These are phyloP conservation scores for Forsythia viridissima DNA, from an alignment of 257 asterid species.

Conservation along the genomic window DNA sequence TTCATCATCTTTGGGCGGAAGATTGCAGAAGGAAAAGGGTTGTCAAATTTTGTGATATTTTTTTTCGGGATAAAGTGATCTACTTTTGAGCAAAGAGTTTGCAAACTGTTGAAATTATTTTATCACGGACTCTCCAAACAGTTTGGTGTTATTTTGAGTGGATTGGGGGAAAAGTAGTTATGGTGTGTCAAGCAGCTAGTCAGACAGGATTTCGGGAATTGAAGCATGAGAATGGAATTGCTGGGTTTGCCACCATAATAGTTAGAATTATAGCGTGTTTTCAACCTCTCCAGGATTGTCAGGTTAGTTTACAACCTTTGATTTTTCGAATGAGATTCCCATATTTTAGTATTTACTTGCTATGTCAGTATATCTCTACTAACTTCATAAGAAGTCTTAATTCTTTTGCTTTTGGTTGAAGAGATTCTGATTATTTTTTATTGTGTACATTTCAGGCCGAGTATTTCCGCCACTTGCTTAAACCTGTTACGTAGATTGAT, in stretches of 20 bases:
- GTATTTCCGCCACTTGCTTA: conserved; percentile 86
- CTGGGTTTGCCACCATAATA: conserved; percentile 81
- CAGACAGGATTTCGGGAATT: conserved; percentile 95
- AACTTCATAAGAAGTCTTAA: conserved; percentile 15
- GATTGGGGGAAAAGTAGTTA: conserved; percentile 76
- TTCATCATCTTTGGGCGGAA: conserved; percentile 19
- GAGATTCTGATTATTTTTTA: conserved; percentile 24
- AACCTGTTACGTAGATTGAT: conserved; percentile 90
- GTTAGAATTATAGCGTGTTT: conserved; percentile 98
- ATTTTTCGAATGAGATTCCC: conserved; percentile 4
- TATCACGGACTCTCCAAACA: neutral
- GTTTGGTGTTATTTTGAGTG: conserved; percentile 39
- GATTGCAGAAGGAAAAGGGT: conserved; percentile 7
- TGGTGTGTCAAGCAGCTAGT: conserved; percentile 99
- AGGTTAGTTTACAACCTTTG: conserved; percentile 46
- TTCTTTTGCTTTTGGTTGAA: conserved; percentile 1
- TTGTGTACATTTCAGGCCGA: conserved; percentile 75
- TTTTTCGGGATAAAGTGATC: conserved; percentile 23
- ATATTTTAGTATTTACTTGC: neutral
- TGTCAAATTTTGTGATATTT: conserved; percentile 13
- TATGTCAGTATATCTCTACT: neutral
- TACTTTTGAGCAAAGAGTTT: conserved; percentile 22
- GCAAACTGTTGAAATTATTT: conserved; percentile 11
- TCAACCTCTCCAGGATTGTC: conserved; percentile 99
- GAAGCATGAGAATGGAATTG: conserved; percentile 91